Base-by-base conservation (phyloP, 148 eudicot genomes). In the Heliosperma pusillum region DNA sequence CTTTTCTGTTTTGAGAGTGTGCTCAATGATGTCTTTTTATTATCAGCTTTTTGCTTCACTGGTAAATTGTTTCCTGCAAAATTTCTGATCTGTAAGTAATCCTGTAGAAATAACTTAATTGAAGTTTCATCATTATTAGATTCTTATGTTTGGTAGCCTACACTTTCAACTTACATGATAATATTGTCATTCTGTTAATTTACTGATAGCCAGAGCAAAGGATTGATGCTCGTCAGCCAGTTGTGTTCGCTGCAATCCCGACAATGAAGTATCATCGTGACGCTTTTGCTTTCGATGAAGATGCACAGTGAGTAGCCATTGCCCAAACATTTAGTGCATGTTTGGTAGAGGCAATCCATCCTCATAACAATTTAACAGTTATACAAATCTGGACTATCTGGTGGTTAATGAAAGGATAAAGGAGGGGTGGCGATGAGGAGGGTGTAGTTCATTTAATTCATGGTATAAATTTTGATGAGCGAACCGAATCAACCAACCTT, bases 181-280 rank as follows among this genome's bases (percentile, higher is more conserved):
- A 57, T 17, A 13, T 4, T 50, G 68, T 61, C 12, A 15, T 58
- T 10, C 19, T 16, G n/a, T 50, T 2, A 62, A 70, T 72, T 77
- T 76, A 20, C 33, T 78, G 77, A 82, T 88, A 90, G 94, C 83
- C 85, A 82, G 87, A 70, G 79, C 85, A 85, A 78, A 83, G 76
- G 76, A 78, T 66, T 74, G 83, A 70, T 68, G 95, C 91, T 30
- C 87, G 88, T 27, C 84, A 84, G 76, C 86, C 89, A 20, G 81
- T 69, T 74, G 78, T 83, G 76, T 85, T 90, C 63, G 90, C 87
- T 77, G 91, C 91, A 59, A 90, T 90, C 66, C 95, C 95, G 1
- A 90, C 89, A 9, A 78, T 85, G 86, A 88, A 85, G 79, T 90
- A 81, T 75, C 66, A 80, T 45, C 83, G 76, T 0, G 91, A 85